Conservation (phyloP, 176 grass and related monocot species). For the Phragmites australis region DNA sequence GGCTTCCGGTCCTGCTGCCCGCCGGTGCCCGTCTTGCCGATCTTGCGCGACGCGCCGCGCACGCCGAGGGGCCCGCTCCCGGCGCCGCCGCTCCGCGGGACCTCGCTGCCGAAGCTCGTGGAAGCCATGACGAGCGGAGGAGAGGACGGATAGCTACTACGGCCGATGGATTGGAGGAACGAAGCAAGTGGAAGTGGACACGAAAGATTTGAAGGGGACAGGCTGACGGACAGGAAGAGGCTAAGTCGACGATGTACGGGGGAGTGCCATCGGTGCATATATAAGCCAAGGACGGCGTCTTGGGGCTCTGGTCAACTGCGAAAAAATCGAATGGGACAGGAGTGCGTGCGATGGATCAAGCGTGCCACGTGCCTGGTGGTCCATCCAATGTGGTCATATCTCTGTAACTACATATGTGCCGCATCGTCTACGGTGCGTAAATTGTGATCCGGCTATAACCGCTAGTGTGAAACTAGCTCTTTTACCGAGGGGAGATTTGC, state of each 20-base stretch:
- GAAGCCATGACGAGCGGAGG: conserved; percentile 35
- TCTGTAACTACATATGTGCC: not conserved
- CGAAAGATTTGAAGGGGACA: conserved; percentile 36
- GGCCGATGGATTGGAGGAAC: not conserved
- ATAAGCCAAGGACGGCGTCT: conserved; percentile 35
- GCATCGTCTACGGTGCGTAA: too few relatives aligned
- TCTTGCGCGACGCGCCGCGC: conserved; percentile 61
- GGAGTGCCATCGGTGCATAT: not conserved
- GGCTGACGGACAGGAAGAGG: conserved; percentile 42
- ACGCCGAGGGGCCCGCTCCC: conserved; percentile 39
- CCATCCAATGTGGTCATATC: conserved; percentile 31
- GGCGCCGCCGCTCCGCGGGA: not conserved
- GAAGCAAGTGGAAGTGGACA: conserved; percentile 37
- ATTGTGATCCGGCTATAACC: too few relatives aligned
- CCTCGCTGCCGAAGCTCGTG: conserved; percentile 39
- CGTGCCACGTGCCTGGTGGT: conserved; percentile 34
- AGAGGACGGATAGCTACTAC: not conserved
- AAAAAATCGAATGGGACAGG: conserved; percentile 23
- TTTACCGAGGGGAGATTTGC: too few relatives aligned
- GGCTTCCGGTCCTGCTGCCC: conserved; percentile 54
- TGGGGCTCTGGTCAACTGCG: not conserved
- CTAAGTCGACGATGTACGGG: conserved; percentile 27
- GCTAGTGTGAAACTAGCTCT: too few relatives aligned
- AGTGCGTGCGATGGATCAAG: not conserved
- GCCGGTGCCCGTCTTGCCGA: conserved; percentile 45